Percentiles rank a stretch among this genome's conserved stretches.
Evolutionary conservation across 768 basidiomycete species (phyloP).

Genomic region (Epithele typhae): DNA sequence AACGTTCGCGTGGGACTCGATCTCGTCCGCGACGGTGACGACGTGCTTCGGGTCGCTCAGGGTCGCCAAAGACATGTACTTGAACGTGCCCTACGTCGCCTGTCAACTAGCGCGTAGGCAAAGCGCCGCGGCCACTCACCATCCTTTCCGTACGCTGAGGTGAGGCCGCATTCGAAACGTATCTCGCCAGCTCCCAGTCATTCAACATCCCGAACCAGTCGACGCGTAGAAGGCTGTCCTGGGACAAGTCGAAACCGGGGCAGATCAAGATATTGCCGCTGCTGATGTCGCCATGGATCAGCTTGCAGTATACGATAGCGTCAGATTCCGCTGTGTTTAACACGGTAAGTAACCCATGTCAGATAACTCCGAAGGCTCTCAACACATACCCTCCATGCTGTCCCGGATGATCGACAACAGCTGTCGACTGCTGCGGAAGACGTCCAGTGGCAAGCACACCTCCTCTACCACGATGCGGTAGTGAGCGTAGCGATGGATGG

Average conservation of each 20-base stretch:
- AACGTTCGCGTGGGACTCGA: conserved; percentile 5
- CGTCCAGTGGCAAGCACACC: conserved; percentile 1
- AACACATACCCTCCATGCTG: too few relatives aligned
- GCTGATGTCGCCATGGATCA: conserved; percentile 2
- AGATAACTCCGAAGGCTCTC: too few relatives aligned
- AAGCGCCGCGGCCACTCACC: too few relatives aligned
- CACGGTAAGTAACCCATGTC: neutral
- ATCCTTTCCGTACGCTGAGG: neutral
- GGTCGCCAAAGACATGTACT: conserved; percentile 2
- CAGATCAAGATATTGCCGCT: conserved; percentile 1
- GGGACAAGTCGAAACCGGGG: neutral
- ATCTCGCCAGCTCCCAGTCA: conserved; percentile 3
- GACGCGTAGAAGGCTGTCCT: neutral
- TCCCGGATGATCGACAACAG: conserved; percentile 1
- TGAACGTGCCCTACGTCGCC: conserved; percentile 3
- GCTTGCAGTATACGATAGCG: neutral
- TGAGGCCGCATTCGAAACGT: neutral
- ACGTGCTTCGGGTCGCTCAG: neutral
- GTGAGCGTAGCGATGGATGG: conserved; percentile 1
- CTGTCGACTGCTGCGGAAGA: conserved; percentile 1
- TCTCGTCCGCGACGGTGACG: conserved; percentile 3
- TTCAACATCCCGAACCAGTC: neutral
- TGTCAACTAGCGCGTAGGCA: neutral
- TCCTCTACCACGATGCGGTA: conserved; percentile 9
- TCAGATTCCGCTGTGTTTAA: neutral